Base-by-base conservation (phyloP, 1,284 basidiomycete species). In the Pseudozyma pruni region DNA sequence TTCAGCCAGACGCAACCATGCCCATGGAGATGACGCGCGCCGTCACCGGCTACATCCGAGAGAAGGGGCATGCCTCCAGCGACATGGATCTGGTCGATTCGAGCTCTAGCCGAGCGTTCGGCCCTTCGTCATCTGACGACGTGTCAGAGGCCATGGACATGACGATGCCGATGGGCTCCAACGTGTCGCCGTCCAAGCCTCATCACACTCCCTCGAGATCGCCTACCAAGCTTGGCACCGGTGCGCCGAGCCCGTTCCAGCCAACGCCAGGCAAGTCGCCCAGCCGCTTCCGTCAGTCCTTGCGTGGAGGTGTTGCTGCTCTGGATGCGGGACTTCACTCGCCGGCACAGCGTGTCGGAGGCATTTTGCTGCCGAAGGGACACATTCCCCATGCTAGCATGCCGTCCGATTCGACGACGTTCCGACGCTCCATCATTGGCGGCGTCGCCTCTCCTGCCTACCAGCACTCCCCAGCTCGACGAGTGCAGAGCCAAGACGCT, bases 401-500 rank as follows among this genome's bases (percentile, higher is more conserved):
- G 11, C 51, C 58, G 6, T 46, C 48, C 34, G 54, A 67, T 42
- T 38, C 51, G 4, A 72, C 58, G 34, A 63, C 72, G 10, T 76
- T 76, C 70, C 63, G 74, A 11, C 70, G 64, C 41, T 76, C 76
- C 56, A 71, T 78, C 51, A 72, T 74, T 5, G 76, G 74, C 23
- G 74, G 67, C 22, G 48, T 77, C 9, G 61, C 70, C 10, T 72
- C 76, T 34, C 64, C 76, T 9, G 38, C 44, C 11, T 78, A 75
- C 51, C 42, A 59, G 38, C 67, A 72, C 38, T 76, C 76, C 13
- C 74, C 76, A 7, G 70, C 76, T 1, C 53, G 61, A 17, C 67
- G 76, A 2, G 53, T 69, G 0, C 61, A 62, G 38, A 22, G 46
- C 33, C 56, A 66, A 25, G 51, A 55, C n/a, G 25, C 33, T n/a